Evolutionary conservation across 2,329 filamentous ascomycete genomes (phyloP).

Genomic region (Pseudonectria buxi): DNA sequence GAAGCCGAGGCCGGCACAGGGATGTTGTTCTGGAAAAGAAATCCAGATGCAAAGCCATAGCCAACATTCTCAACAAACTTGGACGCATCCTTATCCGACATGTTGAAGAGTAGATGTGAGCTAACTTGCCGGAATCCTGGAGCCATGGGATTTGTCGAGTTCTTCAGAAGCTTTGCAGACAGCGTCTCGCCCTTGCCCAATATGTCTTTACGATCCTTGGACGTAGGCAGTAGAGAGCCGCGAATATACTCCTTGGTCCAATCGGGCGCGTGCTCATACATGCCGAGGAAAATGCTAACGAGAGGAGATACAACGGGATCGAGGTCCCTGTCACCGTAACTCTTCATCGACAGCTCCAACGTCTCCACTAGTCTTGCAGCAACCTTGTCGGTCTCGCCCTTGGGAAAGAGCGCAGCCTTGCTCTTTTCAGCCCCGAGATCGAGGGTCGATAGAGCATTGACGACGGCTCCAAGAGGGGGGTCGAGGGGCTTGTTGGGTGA

Average conservation of each 20-base stretch:
- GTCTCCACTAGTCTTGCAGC: conserved; percentile 62
- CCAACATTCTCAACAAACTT: conserved; percentile 87
- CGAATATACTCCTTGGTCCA: conserved; percentile 56
- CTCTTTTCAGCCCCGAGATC: conserved; percentile 54
- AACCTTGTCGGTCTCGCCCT: conserved; percentile 50
- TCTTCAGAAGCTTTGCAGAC: conserved; percentile 67
- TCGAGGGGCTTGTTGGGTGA: conserved; percentile 62
- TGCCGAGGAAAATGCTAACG: conserved; percentile 62
- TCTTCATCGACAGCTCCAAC: conserved; percentile 57
- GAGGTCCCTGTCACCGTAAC: conserved; percentile 62
- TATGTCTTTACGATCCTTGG: conserved; percentile 67
- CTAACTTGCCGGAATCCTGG: conserved; percentile 68
- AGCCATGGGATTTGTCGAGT: conserved; percentile 67
- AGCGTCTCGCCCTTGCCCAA: conserved; percentile 71
- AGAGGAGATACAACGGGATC: conserved; percentile 67
- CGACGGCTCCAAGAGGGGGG: conserved; percentile 60
- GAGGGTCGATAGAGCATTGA: conserved; percentile 79
- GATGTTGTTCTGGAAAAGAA: conserved; percentile 78
- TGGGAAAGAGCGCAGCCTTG: conserved; percentile 58
- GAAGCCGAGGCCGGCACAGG: conserved; percentile 62
- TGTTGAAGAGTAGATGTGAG: conserved; percentile 74
- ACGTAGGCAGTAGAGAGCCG: conserved; percentile 63
- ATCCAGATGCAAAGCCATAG: conserved; percentile 89
- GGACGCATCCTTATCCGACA: conserved; percentile 73
- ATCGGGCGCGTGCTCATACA: conserved; percentile 64